Percentiles rank a stretch among this genome's conserved stretches.
Conservation (phyloP, 1,284 basidiomycete species). For the Ustilago sp. region DNA sequence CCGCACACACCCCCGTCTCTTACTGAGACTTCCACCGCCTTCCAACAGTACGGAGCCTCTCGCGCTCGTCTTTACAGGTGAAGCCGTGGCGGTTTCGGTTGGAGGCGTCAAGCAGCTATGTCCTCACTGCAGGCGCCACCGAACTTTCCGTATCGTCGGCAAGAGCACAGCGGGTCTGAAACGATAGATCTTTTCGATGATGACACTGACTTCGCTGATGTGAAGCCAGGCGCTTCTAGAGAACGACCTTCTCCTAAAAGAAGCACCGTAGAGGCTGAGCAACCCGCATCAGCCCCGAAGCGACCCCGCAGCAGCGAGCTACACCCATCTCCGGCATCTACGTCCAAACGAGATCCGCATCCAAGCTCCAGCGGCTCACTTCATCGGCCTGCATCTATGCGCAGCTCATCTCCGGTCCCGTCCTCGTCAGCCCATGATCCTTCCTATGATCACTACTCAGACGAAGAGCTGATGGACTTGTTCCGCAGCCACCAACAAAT, state of each 20-base stretch:
- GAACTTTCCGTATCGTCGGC: constrained; percentile 11
- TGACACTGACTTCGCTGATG: constrained; percentile 9
- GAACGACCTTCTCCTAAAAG: constrained; percentile 27
- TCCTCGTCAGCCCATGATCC: neutral
- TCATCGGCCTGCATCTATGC: neutral
- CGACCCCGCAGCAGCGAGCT: neutral
- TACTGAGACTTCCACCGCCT: neutral
- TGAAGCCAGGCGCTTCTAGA: neutral
- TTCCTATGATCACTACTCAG: constrained; percentile 3
- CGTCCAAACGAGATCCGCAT: constrained; percentile 13
- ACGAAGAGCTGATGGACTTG: constrained; percentile 7
- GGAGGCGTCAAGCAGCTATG: neutral
- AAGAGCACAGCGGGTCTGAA: constrained; percentile 16
- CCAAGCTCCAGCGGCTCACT: constrained; percentile 19
- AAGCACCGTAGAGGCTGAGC: neutral
- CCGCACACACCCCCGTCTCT: neutral
- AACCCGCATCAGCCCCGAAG: constrained; percentile 9
- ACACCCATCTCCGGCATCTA: neutral
- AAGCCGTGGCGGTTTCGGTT: neutral
- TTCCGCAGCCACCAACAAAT: neutral
- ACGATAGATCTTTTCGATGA: constrained; percentile 33
- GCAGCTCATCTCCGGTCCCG: neutral
- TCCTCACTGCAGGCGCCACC: neutral
- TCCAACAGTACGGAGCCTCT: neutral
- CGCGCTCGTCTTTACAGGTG: neutral